Conservation (phyloP, 768 basidiomycete genomes). For the Lactarius deliciosus region DNA sequence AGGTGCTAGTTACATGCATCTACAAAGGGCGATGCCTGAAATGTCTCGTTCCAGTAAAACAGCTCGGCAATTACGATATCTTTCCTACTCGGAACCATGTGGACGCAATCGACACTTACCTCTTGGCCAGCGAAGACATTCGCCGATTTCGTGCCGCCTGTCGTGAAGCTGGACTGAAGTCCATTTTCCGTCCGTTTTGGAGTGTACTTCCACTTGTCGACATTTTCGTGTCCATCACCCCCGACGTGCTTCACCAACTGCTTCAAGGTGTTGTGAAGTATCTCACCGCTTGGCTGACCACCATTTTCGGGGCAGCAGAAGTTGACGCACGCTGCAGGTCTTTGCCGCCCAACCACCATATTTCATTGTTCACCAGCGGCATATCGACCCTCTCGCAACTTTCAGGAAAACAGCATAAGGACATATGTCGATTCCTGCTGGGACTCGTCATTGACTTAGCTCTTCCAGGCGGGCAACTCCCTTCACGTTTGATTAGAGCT, state of each 20-base stretch:
- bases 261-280: not conserved
- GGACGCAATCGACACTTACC: not conserved
- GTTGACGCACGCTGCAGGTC: conserved; percentile 29
- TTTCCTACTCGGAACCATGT: not conserved
- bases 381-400: conserved; percentile 29
- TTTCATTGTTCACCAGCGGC: conserved; percentile 31
- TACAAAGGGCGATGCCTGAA: not conserved
- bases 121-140: not conserved
- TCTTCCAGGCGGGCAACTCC: not conserved
- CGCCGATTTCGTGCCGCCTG: not conserved
- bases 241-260: not conserved
- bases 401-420: conserved; percentile 33
- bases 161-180: too few species aligned
- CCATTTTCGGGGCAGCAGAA: conserved; percentile 6
- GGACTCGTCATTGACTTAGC: not conserved
- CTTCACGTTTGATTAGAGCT: not conserved
- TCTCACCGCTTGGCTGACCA: not conserved
- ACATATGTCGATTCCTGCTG: conserved; percentile 18
- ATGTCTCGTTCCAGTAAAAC: not conserved
- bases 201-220: not conserved
- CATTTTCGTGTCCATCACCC: not conserved
- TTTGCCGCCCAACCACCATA: conserved; percentile 32
- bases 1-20: not conserved
- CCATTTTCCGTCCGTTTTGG: conserved; percentile 27
- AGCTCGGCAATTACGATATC: not conserved